Evolutionary conservation across 805 yeast genomes (phyloP), one percentile per base, ranked within the genome.

Genomic region (Yamadazyma phyllophila): DNA sequence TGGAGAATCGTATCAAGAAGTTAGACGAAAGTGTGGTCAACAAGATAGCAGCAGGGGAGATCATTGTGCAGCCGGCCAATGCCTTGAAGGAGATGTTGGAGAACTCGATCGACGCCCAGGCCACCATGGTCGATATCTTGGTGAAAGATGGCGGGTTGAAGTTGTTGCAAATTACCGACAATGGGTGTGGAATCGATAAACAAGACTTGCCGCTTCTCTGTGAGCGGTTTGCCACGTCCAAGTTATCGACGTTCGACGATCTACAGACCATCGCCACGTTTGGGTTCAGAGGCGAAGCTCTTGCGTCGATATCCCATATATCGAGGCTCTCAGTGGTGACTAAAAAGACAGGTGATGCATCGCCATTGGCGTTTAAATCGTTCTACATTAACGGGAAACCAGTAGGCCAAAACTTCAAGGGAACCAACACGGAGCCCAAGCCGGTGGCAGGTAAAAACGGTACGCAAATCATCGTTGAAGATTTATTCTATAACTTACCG

Each of bases 271-370:
- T 94, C 17, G 69, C 77, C 16, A 91, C 98, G 0, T 89, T 89
- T 62, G 99, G 99, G 4, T 94, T 94, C 61, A 74, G 99, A 45
- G 99, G 99, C 12, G 99, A 94, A 63, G 99, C 99, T 0, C 70
- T 94, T 40, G 97, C 98, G 1, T 83, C 94, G 59, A 91, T 94
- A 7, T 89, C 97, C 0, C 97, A 92, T 58, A 84, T 94, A 15
- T 76, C 97, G 0, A 84, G 90, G 47, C 68, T 94, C 1, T 75
- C 88, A 0, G 95, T 94, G 5, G 75, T 83, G 1, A 88, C 97
- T 0, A 90, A 87, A 63, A 36, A 20, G 13, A 32, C 26, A 16
- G 80, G 86, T 0, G 57, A 53, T 6, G 74, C 66, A 1, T 77
- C 82, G 1, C 67, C 75, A 0, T 76, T 88, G 57, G 97, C 96